Evolutionary conservation across 2,329 filamentous ascomycete genomes (phyloP).

Genomic region (Shiraia sp.): DNA sequence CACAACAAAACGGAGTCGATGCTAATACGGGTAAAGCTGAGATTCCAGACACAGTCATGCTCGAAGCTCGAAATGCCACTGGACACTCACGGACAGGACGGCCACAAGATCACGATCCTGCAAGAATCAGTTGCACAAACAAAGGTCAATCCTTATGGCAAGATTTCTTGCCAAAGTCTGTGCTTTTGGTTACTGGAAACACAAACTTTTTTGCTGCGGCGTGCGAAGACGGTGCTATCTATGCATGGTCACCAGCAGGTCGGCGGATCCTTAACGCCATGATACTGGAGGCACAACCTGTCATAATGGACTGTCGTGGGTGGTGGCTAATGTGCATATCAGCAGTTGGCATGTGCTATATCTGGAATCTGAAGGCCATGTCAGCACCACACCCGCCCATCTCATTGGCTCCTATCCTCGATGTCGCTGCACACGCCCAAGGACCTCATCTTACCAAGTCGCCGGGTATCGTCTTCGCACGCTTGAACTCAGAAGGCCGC

Average conservation of each 20-base stretch:
- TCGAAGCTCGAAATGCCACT: conserved; percentile 86
- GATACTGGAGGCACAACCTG: conserved; percentile 87
- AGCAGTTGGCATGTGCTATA: conserved; percentile 83
- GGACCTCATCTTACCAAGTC: conserved; percentile 76
- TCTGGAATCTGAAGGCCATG: conserved; percentile 88
- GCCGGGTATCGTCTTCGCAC: conserved; percentile 86
- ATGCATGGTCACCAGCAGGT: conserved; percentile 91
- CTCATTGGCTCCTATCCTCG: conserved; percentile 84
- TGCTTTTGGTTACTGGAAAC: conserved; percentile 90
- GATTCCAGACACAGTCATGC: conserved; percentile 68
- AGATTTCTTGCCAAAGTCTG: conserved; percentile 83
- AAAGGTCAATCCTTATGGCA: conserved; percentile 86
- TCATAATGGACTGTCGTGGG: conserved; percentile 87
- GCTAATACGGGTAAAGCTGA: conserved; percentile 48
- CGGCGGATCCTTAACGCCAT: conserved; percentile 82
- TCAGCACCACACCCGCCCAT: conserved; percentile 86
- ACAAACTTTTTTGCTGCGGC: conserved; percentile 89
- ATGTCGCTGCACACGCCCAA: conserved; percentile 79
- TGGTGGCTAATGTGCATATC: conserved; percentile 91
- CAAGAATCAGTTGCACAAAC: conserved; percentile 79
- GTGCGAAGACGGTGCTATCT: conserved; percentile 88
- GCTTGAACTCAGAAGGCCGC: conserved; percentile 84
- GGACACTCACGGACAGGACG: conserved; percentile 63
- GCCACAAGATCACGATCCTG: conserved; percentile 73
- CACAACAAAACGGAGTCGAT: conserved; percentile 50